Evolutionary conservation across 495 filamentous ascomycete species (phyloP).

Genomic region (Xylaria cubensis): DNA sequence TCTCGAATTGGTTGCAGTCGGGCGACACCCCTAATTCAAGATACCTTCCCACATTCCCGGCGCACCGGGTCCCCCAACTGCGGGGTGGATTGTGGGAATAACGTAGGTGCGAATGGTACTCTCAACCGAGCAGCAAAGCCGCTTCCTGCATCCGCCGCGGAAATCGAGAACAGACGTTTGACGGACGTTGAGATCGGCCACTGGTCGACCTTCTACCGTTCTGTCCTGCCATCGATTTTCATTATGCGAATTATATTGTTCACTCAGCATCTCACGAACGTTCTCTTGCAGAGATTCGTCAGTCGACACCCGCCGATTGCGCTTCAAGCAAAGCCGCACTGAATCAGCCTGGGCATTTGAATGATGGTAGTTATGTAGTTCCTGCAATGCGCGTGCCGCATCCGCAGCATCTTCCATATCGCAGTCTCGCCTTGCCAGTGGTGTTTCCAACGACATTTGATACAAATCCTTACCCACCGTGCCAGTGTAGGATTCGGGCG

Average conservation of each 20-base stretch:
- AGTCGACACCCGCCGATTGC: conserved; percentile 71
- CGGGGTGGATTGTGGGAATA: conserved; percentile 48
- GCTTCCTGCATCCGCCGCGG: conserved; percentile 57
- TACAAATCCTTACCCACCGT: conserved; percentile 60
- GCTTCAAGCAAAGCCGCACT: conserved; percentile 60
- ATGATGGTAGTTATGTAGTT: conserved; percentile 59
- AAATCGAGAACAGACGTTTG: conserved; percentile 47
- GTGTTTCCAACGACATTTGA: conserved; percentile 58
- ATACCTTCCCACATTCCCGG: conserved; percentile 69
- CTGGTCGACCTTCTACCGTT: conserved; percentile 36
- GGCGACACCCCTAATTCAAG: conserved; percentile 44
- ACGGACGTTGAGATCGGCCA: conserved; percentile 32
- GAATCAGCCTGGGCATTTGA: conserved; percentile 42
- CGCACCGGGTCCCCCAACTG: conserved; percentile 52
- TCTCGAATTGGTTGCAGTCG: conserved; percentile 21
- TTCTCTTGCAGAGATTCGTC: conserved; percentile 73
- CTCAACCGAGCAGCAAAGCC: conserved; percentile 65
- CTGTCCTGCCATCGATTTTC: conserved; percentile 49
- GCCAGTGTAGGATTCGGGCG: conserved; percentile 66
- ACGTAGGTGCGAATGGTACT: conserved; percentile 35
- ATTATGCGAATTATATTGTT: conserved; percentile 33
- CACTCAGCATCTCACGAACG: conserved; percentile 67
- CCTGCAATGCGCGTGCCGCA: conserved; percentile 73
- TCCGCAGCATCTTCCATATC: conserved; percentile 58
- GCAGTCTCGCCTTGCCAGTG: conserved; percentile 49